Evolutionary conservation across 495 filamentous ascomycete genomes (phyloP).

Genomic region (Podospora sp.): DNA sequence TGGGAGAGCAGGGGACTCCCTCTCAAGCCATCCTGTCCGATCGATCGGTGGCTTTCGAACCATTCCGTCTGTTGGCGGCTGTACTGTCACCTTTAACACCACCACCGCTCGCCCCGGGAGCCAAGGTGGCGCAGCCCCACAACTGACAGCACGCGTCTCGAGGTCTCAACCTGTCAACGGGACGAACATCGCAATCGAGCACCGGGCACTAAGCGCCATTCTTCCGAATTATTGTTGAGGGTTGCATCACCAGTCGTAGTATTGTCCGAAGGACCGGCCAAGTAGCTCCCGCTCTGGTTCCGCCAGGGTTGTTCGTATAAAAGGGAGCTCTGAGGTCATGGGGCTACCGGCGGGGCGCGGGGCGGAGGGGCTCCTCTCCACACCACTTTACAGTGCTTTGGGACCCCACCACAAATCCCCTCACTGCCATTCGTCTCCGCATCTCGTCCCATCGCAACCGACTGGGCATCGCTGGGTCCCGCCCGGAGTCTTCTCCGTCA

Average conservation of each 20-base stretch:
- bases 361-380: neutral
- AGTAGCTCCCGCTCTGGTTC: too few species aligned
- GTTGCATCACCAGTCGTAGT: neutral
- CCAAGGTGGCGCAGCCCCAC: too few species aligned
- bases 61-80: too few species aligned
- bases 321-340: too few species aligned
- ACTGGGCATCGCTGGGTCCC: neutral
- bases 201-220: neutral
- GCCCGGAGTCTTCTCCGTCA: neutral
- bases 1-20: too few species aligned
- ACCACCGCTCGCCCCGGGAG: too few species aligned
- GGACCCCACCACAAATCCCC: neutral
- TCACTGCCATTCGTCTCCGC: neutral
- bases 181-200: neutral
- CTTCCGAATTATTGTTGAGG: neutral
- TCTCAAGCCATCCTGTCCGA: too few species aligned
- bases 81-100: too few species aligned
- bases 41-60: too few species aligned
- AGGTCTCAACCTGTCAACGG: neutral
- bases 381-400: neutral
- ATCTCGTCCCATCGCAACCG: neutral
- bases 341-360: too few species aligned
- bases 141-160: too few species aligned
- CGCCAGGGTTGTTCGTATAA: too few species aligned
- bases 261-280: neutral